Percentiles rank a stretch among this genome's conserved stretches.
These are phyloP conservation scores for Rhododendron molle DNA, from an alignment of 148 eudicot genomes.

Conservation along the genomic window DNA sequence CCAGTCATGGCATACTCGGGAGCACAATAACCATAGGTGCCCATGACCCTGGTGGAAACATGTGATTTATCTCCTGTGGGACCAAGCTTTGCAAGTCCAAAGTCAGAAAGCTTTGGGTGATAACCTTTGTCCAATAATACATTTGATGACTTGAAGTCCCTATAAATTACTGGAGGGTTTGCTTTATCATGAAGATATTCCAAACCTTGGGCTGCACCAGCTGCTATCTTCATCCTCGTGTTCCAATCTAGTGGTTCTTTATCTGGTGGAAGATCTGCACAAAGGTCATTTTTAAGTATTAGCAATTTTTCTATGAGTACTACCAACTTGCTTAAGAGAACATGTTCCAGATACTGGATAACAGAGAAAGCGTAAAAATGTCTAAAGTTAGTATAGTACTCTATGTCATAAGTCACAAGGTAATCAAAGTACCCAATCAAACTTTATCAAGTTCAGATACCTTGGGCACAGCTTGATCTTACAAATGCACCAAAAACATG, in stretches of 20 bases:
- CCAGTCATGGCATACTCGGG: conserved; percentile 26
- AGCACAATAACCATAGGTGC: conserved; percentile 27
- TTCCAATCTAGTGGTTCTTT: conserved; percentile 27
- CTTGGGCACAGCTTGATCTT: neutral
- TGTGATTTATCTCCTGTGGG: conserved; percentile 27
- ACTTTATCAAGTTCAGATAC: neutral
- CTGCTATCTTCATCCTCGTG: conserved; percentile 24
- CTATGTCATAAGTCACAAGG: neutral
- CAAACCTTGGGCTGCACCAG: conserved; percentile 29
- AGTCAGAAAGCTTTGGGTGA: conserved; percentile 21
- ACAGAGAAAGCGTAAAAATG: neutral
- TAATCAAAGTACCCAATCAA: neutral
- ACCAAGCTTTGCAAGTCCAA: conserved; percentile 27
- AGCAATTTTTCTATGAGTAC: neutral
- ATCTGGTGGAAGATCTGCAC: conserved; percentile 21
- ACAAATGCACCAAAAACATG: neutral
- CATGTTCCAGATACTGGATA: neutral
- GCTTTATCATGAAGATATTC: conserved; percentile 26
- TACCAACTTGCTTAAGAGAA: neutral
- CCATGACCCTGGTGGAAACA: conserved; percentile 27
- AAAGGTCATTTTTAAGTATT: neutral
- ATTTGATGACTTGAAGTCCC: conserved; percentile 28
- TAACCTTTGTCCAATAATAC: conserved; percentile 17
- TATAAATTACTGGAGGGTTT: conserved; percentile 25
- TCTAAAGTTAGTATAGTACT: neutral